phyloP scores from a whole-genome alignment of 805 yeast species.

The Myxozyma vanderwaltii region DNA sequence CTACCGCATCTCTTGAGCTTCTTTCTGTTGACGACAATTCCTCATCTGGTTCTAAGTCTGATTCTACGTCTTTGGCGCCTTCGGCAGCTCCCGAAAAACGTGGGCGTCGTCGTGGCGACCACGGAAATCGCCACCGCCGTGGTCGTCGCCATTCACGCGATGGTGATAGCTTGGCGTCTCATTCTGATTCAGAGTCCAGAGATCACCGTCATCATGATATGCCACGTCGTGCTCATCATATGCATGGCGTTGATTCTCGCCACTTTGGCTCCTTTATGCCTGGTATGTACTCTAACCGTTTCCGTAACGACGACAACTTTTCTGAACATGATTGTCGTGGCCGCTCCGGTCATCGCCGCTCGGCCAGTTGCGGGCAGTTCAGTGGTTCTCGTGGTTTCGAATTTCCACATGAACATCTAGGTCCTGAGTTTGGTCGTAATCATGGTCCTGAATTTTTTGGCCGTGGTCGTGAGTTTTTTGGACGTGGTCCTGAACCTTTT shows the following conservation, averaged over 20 bases:
- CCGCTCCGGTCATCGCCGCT: neutral
- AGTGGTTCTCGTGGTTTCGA: neutral
- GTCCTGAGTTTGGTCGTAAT: neutral
- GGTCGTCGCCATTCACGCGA: neutral
- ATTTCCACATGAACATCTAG: no score
- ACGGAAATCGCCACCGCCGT: constrained; percentile 65
- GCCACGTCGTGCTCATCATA: neutral
- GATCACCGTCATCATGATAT: neutral
- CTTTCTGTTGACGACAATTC: no score
- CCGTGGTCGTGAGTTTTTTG: neutral
- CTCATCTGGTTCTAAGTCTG: neutral
- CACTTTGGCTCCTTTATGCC: neutral
- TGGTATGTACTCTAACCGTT: neutral
- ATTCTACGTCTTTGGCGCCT: constrained; percentile 9
- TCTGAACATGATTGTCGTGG: neutral
- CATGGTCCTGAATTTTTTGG: no score
- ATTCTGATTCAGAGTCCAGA: neutral
- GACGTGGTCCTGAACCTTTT: neutral
- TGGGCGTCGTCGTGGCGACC: constrained; percentile 43
- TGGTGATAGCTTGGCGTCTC: neutral
- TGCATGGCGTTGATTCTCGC: neutral
- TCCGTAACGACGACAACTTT: neutral
- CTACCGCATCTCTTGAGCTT: neutral
- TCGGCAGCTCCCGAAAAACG: no score
- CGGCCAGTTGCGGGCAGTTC: neutral